phyloP scores from a whole-genome alignment of 169 alveolate genomes.

The Theileria equi region DNA sequence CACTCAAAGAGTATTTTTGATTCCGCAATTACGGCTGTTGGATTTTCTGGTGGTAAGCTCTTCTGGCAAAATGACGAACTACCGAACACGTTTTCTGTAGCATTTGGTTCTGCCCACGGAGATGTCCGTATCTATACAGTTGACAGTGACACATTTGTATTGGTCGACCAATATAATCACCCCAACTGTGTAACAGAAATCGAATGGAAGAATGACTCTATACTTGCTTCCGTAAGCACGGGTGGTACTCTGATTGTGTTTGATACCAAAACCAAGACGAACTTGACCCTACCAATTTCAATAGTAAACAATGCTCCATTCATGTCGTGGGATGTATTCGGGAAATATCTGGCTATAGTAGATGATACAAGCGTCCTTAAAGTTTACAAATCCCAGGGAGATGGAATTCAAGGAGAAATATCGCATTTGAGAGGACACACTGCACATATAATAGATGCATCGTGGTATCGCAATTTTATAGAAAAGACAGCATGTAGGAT shows the following conservation, averaged over 20 bases:
- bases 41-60: slow-evolving; percentile 33
- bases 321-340: slow-evolving; percentile 52
- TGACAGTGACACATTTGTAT: background rate
- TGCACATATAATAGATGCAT: slow-evolving; percentile 29
- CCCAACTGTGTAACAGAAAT: slow-evolving; percentile 28
- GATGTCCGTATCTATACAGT: slow-evolving; percentile 7
- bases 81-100: background rate
- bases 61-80: slow-evolving; percentile 17
- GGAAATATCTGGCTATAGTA: slow-evolving; percentile 38
- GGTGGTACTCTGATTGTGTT: slow-evolving; percentile 17
- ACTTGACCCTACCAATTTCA: background rate
- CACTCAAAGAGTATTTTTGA: background rate
- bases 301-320: slow-evolving; percentile 30
- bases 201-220: slow-evolving; percentile 34
- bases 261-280: slow-evolving; percentile 9
- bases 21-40: slow-evolving; percentile 34
- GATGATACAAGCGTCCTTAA: slow-evolving; percentile 34
- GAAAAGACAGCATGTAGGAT: slow-evolving; percentile 29
- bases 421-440: slow-evolving; percentile 35
- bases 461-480: slow-evolving; percentile 32
- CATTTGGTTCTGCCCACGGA: slow-evolving; percentile 38
- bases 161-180: slow-evolving; percentile 8
- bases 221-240: slow-evolving; percentile 23
- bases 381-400: slow-evolving; percentile 26
- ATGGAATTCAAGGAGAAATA: slow-evolving; percentile 23